Evolutionary conservation across 1,139 yeast species (phyloP).

Genomic region (Suhomyces chickasaworum): DNA sequence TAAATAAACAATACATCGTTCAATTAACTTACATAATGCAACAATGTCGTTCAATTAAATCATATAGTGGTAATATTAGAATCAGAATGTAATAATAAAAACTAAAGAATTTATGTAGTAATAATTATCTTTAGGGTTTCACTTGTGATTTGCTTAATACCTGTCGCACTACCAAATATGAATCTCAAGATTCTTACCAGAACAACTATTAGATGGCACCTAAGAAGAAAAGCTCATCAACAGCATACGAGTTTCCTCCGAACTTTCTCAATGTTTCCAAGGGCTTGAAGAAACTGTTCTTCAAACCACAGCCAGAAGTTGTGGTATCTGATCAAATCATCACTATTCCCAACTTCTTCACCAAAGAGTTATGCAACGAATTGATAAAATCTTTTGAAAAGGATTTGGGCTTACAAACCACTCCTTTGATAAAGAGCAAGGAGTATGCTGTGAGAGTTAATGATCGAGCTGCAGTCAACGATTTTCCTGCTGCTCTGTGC

Average conservation of each 20-base stretch:
- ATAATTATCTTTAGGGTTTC: no score
- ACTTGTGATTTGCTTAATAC: background rate
- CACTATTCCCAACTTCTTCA: constrained; percentile 48
- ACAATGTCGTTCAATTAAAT: no score
- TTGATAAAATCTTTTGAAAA: constrained; percentile 41
- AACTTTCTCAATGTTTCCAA: constrained; percentile 26
- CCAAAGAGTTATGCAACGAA: constrained; percentile 44
- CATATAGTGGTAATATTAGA: no score
- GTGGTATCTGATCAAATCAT: constrained; percentile 47
- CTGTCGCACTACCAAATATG: constrained; percentile 2
- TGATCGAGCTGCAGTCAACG: constrained; percentile 51
- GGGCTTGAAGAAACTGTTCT: constrained; percentile 29
- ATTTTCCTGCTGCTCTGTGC: constrained; percentile 38
- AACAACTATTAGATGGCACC: constrained; percentile 13
- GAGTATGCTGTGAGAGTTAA: constrained; percentile 63
- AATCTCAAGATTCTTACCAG: background rate
- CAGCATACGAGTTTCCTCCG: constrained; percentile 32
- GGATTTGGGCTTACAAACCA: constrained; percentile 44
- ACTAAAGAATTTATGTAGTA: no score
- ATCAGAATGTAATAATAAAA: no score
- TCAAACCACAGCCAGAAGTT: constrained; percentile 36
- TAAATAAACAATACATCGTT: background rate
- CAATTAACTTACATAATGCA: background rate
- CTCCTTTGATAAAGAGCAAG: constrained; percentile 50
- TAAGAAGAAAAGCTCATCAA: constrained; percentile 7